Percentiles rank a stretch among this genome's conserved stretches.
Conservation (phyloP, 2,329 filamentous ascomycete species). For the Exophiala mesophila region DNA sequence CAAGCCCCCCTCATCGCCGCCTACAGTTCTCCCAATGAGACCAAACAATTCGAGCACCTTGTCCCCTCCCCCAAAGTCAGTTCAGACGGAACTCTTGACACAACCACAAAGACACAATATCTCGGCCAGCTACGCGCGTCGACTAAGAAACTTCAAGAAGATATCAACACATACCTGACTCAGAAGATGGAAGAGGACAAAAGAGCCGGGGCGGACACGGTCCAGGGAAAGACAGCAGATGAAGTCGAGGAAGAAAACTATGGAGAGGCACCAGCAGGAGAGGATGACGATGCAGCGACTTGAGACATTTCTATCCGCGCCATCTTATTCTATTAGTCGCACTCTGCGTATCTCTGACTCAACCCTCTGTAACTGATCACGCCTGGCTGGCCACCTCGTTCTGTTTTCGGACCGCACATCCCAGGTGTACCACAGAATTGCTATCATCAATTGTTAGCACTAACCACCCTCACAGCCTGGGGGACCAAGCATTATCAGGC, state of each 20-base stretch:
- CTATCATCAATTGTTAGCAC: conserved; percentile 25
- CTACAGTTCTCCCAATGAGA: conserved; percentile 15
- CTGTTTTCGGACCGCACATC: conserved; percentile 56
- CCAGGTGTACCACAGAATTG: conserved; percentile 69
- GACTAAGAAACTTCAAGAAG: conserved; percentile 49
- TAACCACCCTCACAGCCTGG: neutral
- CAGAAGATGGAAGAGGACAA: conserved; percentile 60
- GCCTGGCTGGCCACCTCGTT: conserved; percentile 24
- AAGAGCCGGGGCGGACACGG: conserved; percentile 26
- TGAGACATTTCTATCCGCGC: too few relatives aligned
- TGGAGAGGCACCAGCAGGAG: conserved; percentile 71
- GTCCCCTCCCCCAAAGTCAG: conserved; percentile 2
- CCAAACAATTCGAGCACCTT: conserved; percentile 10
- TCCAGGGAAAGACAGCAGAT: conserved; percentile 38
- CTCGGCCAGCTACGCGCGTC: conserved; percentile 48
- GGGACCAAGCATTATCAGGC: neutral
- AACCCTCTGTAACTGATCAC: conserved; percentile 9
- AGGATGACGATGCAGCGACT: conserved; percentile 41
- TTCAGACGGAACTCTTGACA: conserved; percentile 3
- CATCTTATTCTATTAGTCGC: too few relatives aligned
- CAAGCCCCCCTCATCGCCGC: conserved; percentile 9
- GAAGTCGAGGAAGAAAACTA: conserved; percentile 60
- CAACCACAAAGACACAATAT: conserved; percentile 48
- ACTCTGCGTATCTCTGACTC: conserved; percentile 10
- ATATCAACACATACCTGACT: conserved; percentile 57